phyloP scores from a whole-genome alignment of 2,329 filamentous ascomycete species.

The Nectriaceae sp. region DNA sequence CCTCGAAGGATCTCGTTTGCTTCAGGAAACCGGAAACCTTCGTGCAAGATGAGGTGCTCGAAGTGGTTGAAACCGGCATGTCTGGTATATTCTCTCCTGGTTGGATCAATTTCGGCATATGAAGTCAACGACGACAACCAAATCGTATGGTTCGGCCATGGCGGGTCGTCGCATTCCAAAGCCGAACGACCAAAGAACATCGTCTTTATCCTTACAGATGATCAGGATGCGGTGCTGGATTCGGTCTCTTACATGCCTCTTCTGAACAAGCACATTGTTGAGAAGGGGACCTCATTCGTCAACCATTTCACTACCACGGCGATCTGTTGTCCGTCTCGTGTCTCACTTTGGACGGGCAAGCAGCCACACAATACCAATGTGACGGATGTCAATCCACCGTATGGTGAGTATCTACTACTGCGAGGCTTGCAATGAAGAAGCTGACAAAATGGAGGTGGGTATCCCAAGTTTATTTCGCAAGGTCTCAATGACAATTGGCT shows the following conservation, averaged over 20 bases:
- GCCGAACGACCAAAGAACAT: slow-evolving; percentile 48
- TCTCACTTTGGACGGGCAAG: slow-evolving; percentile 65
- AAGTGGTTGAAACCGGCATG: slow-evolving; percentile 7
- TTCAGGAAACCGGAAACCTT: no score
- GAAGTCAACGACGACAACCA: neutral
- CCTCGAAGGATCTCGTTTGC: no score
- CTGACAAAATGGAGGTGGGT: slow-evolving; percentile 39
- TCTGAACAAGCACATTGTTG: slow-evolving; percentile 55
- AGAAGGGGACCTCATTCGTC: slow-evolving; percentile 60
- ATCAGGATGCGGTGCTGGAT: slow-evolving; percentile 64
- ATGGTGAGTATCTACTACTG: slow-evolving; percentile 39
- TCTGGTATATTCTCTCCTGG: slow-evolving; percentile 2
- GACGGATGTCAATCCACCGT: slow-evolving; percentile 55
- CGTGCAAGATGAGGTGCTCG: slow-evolving; percentile 17
- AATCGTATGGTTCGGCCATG: neutral
- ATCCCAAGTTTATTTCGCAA: slow-evolving; percentile 65
- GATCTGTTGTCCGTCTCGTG: slow-evolving; percentile 68
- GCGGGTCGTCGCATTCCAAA: neutral
- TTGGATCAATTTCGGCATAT: neutral
- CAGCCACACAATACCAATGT: slow-evolving; percentile 73
- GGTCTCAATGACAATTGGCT: slow-evolving; percentile 69
- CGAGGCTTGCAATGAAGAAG: neutral
- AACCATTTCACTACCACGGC: slow-evolving; percentile 69
- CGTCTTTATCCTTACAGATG: slow-evolving; percentile 68
- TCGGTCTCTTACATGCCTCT: slow-evolving; percentile 63